Base-by-base conservation (phyloP, 306 rosid genomes). In the Hippophae tibetana region DNA sequence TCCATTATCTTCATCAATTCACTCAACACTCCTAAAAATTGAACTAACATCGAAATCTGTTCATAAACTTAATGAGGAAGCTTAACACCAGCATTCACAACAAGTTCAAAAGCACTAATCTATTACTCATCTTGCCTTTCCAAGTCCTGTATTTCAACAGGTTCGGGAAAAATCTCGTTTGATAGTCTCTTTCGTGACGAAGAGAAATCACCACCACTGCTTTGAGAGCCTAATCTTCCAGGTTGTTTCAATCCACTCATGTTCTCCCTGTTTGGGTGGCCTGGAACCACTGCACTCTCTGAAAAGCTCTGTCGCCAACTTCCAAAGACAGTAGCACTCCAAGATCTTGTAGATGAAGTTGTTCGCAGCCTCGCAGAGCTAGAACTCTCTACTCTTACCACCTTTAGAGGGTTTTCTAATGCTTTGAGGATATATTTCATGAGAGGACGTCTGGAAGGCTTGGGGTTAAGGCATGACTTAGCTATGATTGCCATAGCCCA, bases 401-500 rank as follows among this genome's bases (percentile, higher is more conserved):
- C 80, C 77, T 82, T 88, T 61, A 88, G 73, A 56, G 99, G 99
- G 76, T 93, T 93, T 69, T 93, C 99, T 83, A 93, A 70, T 43
- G 97, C 99, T 69, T 80, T 89, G 38, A 93, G 90, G 68, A 93
- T 75, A 67, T 93, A 66, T 60, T 71, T 84, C 88, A 93, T 88
- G 3, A 69, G 78, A n/a, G 99, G 99, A n/a, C 99, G 96, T 72
- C 78, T 84, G 6, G 83, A 75, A 52, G 95, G 80, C 69, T 69
- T 84, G 5, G 95, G 90, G 67, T 84, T 93, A 44, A 93, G 82
- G 78, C 99, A 93, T n/a, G 95, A 82, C 74, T 84, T 75, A 51
- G 99, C 99, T 47, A 93, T 87, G 23, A 93, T 80, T 31, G 96
- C 86, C 89, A 88, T 84, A 10, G 97, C 95, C 99, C 97, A 93